Percentiles rank a stretch among this genome's conserved stretches.
These are phyloP conservation scores for Chloris gayana DNA, from an alignment of 176 grass and related monocot genomes.

Conservation along the genomic window DNA sequence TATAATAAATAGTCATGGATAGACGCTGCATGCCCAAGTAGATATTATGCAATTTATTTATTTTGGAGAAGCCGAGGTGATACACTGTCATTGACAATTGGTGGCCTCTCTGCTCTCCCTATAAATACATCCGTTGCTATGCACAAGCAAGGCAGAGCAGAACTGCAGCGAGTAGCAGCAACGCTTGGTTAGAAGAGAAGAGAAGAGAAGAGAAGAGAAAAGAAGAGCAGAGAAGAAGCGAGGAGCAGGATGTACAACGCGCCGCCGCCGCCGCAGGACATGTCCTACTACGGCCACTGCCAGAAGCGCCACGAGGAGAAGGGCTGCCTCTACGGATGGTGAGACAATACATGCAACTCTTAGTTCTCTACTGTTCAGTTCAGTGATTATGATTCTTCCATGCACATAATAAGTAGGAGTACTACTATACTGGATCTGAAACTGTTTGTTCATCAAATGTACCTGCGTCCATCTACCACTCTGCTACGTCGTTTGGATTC, in stretches of 20 bases:
- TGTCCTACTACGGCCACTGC: slow-evolving; percentile 67
- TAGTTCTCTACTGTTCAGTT: background rate
- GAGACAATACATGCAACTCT: background rate
- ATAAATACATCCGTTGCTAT: slow-evolving; percentile 15
- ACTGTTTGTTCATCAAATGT: background rate
- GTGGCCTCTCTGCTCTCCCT: background rate
- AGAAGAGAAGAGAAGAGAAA: background rate
- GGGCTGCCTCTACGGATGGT: slow-evolving; percentile 75
- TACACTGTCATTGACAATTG: slow-evolving; percentile 14
- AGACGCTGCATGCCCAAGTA: background rate
- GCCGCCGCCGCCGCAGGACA: slow-evolving; percentile 50
- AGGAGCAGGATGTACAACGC: slow-evolving; percentile 52
- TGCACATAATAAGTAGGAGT: background rate
- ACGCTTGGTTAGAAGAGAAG: no score
- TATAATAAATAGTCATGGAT: background rate
- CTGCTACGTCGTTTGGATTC: background rate
- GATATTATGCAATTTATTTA: background rate
- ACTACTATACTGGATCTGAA: background rate
- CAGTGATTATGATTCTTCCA: background rate
- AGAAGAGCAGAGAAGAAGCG: background rate
- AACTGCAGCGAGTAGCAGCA: background rate
- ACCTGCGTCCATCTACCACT: background rate
- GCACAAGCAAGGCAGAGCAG: background rate
- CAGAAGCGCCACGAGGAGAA: slow-evolving; percentile 61
- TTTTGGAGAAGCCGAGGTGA: background rate